Evolutionary conservation across 2,329 filamentous ascomycete genomes (phyloP), one percentile per base, ranked within the genome.

Genomic region (Fusarium globosum): DNA sequence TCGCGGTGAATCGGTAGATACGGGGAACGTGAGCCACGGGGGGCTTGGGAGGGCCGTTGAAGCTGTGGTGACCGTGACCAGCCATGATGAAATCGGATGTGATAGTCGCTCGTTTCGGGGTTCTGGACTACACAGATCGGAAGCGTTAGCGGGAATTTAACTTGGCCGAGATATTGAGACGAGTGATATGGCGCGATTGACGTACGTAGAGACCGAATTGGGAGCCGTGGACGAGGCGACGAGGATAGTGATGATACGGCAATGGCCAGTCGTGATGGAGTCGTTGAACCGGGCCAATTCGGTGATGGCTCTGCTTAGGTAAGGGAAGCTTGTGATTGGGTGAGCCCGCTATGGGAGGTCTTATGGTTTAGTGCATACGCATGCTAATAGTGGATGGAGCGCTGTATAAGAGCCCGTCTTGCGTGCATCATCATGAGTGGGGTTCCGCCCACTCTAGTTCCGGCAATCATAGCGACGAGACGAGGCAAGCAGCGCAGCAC

Each of bases 1-100:
- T 98, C 52, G 94, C 96, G 66, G 92, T 89, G 83, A 96, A 93
- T 81, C 94, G 91, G 87, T 98, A 97, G 75, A 97, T 81, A 57
- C 83, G 82, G 43, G 85, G 85, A 71, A 88, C 87, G 75, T 87
- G 86, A 73, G 87, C 85, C 77, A 83, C 79, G 3, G 84, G 83
- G 58, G 83, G 82, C 74, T 81, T 84, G 20, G 81, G 82, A 43
- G 81, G 81, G 16, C 81, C 81, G 75, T 80, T 81, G 65, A 77
- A 76, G 66, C 58, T 73, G 43, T 74, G 74, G 65, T 71, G 68
- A 65, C 76, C 69, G 69, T 67, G 65, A 60, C 70, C 77, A 68
- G 70, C 77, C 76, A 79, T 79, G 65, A 62, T 75, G 73, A 56
- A 69, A 61, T 56, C 26, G 39, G 36, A 68, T 53, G 9, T 52